A percentile compares a stretch with the other conserved stretches of the same genome.
Evolutionary conservation across 352 stramenopile species (phyloP).

Genomic region (Globisporangium nodosum): DNA sequence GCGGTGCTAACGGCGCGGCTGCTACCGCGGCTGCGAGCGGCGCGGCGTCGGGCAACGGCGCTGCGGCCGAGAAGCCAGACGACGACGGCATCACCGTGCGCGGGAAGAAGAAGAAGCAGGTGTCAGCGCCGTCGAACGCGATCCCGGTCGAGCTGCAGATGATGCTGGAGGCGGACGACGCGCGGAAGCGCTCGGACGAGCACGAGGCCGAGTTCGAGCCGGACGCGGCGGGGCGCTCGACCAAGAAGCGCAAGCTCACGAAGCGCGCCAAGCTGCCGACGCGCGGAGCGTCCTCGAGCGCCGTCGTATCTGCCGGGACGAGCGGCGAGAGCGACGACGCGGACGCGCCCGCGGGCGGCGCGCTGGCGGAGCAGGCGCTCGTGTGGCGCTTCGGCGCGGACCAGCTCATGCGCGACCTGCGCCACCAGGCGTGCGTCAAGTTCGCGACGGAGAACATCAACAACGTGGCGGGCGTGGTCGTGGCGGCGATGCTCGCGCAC

Average conservation of each 20-base stretch:
- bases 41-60: constrained; percentile 2
- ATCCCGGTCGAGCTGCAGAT: constrained; percentile 83
- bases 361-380: constrained; percentile 60
- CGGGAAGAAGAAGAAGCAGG: constrained; percentile 57
- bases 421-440: constrained; percentile 70
- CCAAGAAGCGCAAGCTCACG: constrained; percentile 60
- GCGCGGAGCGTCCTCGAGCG: constrained; percentile 23
- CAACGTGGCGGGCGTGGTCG: constrained; percentile 70
- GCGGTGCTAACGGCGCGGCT: constrained; percentile 6
- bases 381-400: constrained; percentile 78
- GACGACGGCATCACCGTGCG: constrained; percentile 74
- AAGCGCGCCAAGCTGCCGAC: constrained; percentile 81
- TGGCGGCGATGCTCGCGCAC: constrained; percentile 72
- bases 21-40: constrained; percentile 3
- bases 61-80: constrained; percentile 13
- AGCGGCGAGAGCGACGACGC: constrained; percentile 32
- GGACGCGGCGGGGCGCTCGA: constrained; percentile 20
- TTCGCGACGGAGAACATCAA: constrained; percentile 87
- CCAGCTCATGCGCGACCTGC: constrained; percentile 76
- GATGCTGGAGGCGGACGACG: constrained; percentile 78
- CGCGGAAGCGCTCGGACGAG: constrained; percentile 33
- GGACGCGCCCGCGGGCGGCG: constrained; percentile 9
- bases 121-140: constrained; percentile 24
- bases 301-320: constrained; percentile 12
- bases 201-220: constrained; percentile 62